Conservation (phyloP, 176 grass and related monocot species). For the Aegilops umbellulata region DNA sequence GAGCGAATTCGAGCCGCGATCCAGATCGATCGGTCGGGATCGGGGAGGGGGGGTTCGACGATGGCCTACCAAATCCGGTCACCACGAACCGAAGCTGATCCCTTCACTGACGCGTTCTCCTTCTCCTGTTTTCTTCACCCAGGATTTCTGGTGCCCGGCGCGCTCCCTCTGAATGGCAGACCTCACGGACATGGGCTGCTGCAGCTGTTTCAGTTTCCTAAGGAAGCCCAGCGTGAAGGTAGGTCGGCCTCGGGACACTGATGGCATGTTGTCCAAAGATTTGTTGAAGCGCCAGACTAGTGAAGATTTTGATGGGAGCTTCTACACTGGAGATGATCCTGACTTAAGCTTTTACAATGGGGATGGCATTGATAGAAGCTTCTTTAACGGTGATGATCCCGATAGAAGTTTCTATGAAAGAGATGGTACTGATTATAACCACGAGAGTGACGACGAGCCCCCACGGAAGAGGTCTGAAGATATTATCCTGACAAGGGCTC, state of each 20-base stretch:
- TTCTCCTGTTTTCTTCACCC: background rate
- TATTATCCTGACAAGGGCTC: conserved; percentile 45
- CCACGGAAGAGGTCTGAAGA: conserved; percentile 59
- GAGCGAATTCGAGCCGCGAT: background rate
- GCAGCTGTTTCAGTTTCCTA: conserved; percentile 74
- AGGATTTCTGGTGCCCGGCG: background rate
- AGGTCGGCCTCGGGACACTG: background rate
- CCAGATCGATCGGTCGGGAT: background rate
- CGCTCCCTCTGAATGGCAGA: conserved; percentile 36
- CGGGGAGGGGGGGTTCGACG: background rate
- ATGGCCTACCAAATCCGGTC: background rate
- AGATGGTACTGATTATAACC: conserved; percentile 27
- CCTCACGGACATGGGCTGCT: conserved; percentile 59
- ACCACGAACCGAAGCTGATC: background rate
- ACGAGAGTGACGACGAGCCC: conserved; percentile 36
- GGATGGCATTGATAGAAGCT: conserved; percentile 29
- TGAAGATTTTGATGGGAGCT: conserved; percentile 48
- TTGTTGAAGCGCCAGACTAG: conserved; percentile 35
- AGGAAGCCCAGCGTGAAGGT: conserved; percentile 39
- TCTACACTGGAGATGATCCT: conserved; percentile 45
- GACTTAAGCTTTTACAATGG: conserved; percentile 38
- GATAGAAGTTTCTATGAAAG: conserved; percentile 57
- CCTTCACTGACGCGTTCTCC: background rate
- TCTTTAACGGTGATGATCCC: conserved; percentile 27
- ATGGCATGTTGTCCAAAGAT: conserved; percentile 33